phyloP scores from a whole-genome alignment of 768 basidiomycete genomes.

The Pulveroboletus sp. region DNA sequence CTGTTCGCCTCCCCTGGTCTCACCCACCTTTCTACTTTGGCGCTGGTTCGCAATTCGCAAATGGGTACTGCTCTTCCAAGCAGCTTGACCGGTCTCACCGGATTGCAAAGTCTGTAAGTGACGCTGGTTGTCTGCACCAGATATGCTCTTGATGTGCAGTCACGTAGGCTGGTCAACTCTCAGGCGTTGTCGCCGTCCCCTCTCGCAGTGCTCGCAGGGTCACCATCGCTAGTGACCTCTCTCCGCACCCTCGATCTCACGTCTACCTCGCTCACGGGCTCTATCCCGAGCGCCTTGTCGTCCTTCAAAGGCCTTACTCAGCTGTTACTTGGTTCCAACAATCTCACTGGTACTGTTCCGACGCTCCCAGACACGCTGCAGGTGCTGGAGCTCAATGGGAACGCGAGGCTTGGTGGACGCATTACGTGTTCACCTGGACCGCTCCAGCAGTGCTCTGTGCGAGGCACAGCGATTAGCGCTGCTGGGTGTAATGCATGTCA shows the following conservation, averaged over 20 bases:
- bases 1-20: conserved; percentile 32
- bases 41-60: conserved; percentile 37
- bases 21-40: conserved; percentile 32
- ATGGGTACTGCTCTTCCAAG: conserved; percentile 37
- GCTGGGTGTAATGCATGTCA: conserved; percentile 23
- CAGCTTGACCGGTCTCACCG: conserved; percentile 28
- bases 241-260: conserved; percentile 38
- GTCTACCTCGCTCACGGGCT: conserved; percentile 36
- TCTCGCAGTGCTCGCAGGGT: conserved; percentile 29
- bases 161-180: conserved; percentile 33
- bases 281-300: conserved; percentile 32
- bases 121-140: not conserved
- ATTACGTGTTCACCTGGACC: conserved; percentile 12
- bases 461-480: conserved; percentile 18
- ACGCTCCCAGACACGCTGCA: conserved; percentile 34
- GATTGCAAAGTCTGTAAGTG: conserved; percentile 39
- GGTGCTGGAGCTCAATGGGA: conserved; percentile 33
- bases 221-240: conserved; percentile 29
- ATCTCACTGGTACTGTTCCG: conserved; percentile 34
- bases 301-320: conserved; percentile 34
- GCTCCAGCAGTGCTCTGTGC: conserved; percentile 20
- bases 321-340: conserved; percentile 37
- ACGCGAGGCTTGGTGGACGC: conserved; percentile 33
- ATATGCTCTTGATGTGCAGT: not conserved
- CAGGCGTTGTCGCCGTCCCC: conserved; percentile 32